Percentiles rank a stretch among this genome's conserved stretches.
Evolutionary conservation across 2,329 filamentous ascomycete species (phyloP).

Genomic region (Colletotrichum truncatum): DNA sequence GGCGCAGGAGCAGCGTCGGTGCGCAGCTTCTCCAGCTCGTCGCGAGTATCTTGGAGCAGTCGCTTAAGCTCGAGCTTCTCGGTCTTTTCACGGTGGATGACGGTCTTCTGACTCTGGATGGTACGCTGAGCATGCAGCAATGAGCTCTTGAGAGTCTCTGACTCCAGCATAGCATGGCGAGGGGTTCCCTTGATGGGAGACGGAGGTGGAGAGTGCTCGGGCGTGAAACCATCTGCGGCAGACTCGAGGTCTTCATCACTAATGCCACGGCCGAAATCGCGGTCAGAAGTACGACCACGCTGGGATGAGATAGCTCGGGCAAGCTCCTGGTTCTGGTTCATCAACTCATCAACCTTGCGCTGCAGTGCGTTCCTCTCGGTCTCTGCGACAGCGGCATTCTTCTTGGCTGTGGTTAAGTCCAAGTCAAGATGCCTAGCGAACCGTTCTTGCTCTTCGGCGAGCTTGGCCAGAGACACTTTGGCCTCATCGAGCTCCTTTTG

Average conservation of each 20-base stretch:
- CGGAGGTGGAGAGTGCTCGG: slow-evolving; percentile 88
- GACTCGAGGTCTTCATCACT: slow-evolving; percentile 72
- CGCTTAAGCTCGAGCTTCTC: slow-evolving; percentile 96
- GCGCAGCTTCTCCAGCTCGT: slow-evolving; percentile 83
- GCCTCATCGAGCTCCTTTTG: slow-evolving; percentile 93
- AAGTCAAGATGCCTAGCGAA: slow-evolving; percentile 86
- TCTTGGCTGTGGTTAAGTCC: slow-evolving; percentile 84
- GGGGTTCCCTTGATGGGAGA: slow-evolving; percentile 94
- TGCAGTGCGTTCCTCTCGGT: slow-evolving; percentile 81
- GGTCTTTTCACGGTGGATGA: slow-evolving; percentile 96
- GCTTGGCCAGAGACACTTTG: slow-evolving; percentile 79
- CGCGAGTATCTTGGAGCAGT: slow-evolving; percentile 92
- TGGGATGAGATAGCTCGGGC: slow-evolving; percentile 83
- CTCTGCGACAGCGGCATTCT: slow-evolving; percentile 81
- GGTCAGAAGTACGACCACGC: slow-evolving; percentile 73
- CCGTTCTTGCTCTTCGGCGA: slow-evolving; percentile 82
- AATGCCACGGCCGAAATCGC: slow-evolving; percentile 65
- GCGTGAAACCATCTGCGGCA: slow-evolving; percentile 75
- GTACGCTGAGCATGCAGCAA: slow-evolving; percentile 94
- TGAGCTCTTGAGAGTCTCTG: slow-evolving; percentile 94
- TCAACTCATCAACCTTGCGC: slow-evolving; percentile 87
- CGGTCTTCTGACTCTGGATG: slow-evolving; percentile 94
- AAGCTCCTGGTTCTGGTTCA: slow-evolving; percentile 89
- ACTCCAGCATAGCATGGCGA: slow-evolving; percentile 89
- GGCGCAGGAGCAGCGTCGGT: slow-evolving; percentile 56